Conservation (phyloP, 257 asterid genomes). For the Solanum corneliomulleri region DNA sequence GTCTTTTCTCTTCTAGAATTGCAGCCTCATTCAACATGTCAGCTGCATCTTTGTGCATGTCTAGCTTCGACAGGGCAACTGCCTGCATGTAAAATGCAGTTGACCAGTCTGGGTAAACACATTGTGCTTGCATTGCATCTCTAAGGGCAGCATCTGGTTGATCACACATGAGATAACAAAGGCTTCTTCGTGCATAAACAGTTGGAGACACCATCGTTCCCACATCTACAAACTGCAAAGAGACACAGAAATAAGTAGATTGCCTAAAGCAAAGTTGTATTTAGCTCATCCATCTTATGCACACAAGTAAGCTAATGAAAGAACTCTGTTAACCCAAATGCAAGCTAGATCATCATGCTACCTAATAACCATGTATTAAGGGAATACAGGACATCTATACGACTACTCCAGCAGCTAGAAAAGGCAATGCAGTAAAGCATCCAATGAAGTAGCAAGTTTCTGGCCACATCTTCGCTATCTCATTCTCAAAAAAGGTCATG, state of each 20-base stretch:
- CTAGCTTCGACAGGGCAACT: constrained; percentile 87
- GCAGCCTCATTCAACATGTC: constrained; percentile 98
- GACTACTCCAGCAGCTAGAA: background rate
- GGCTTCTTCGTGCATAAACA: constrained; percentile 91
- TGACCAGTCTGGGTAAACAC: constrained; percentile 85
- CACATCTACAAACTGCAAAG: constrained; percentile 79
- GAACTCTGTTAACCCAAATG: background rate
- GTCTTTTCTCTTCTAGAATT: constrained; percentile 71
- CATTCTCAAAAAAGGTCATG: background rate
- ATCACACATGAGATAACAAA: constrained; percentile 86
- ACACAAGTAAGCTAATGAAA: background rate
- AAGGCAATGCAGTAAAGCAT: background rate
- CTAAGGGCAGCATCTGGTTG: constrained; percentile 96
- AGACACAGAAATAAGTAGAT: background rate
- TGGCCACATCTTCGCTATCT: background rate
- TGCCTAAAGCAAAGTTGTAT: background rate
- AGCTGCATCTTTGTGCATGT: constrained; percentile 94
- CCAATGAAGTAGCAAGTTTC: background rate
- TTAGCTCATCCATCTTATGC: background rate
- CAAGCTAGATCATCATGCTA: background rate
- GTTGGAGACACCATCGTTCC: constrained; percentile 97
- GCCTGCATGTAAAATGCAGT: constrained; percentile 98
- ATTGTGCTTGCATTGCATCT: constrained; percentile 98
- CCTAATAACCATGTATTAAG: background rate
- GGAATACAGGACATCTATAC: background rate